Conservation (phyloP, 2,329 filamentous ascomycete genomes). For the Beauveria asiatica region DNA sequence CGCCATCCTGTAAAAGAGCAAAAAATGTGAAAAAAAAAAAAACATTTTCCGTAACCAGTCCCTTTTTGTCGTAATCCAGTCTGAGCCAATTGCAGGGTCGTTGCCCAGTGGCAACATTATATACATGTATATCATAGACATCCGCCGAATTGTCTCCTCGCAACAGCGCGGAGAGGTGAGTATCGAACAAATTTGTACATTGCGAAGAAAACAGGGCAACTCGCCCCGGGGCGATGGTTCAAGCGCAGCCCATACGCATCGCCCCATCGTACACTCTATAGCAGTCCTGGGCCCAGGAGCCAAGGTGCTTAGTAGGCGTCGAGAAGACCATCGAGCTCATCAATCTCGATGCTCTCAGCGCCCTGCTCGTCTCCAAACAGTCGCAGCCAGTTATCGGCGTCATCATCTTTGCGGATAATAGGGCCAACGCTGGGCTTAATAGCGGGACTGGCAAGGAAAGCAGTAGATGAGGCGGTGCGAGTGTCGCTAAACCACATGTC, state of each 20-base stretch:
- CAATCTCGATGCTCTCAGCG: slow-evolving; percentile 83
- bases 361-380: slow-evolving; percentile 54
- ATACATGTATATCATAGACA: slow-evolving; percentile 25
- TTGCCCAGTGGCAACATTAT: slow-evolving; percentile 16
- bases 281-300: slow-evolving; percentile 12
- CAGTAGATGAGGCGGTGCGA: slow-evolving; percentile 26
- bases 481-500: slow-evolving; percentile 47
- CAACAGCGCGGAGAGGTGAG: background rate
- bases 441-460: slow-evolving; percentile 46
- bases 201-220: background rate
- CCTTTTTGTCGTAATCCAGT: slow-evolving; percentile 9
- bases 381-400: slow-evolving; percentile 32
- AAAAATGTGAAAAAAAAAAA: slow-evolving; percentile 4
- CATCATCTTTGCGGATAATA: slow-evolving; percentile 28
- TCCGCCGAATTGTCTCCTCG: slow-evolving; percentile 15
- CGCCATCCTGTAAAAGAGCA: slow-evolving; percentile 1
- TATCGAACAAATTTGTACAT: slow-evolving; percentile 9
- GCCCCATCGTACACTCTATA: slow-evolving; percentile 7
- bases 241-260: slow-evolving; percentile 16
- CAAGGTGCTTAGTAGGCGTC: slow-evolving; percentile 52
- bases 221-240: background rate
- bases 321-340: slow-evolving; percentile 85
- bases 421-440: slow-evolving; percentile 32
- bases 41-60: slow-evolving; percentile 1
- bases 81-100: slow-evolving; percentile 4